phyloP scores from a whole-genome alignment of 257 asterid species.

The Fraxinus quadrangulata region DNA sequence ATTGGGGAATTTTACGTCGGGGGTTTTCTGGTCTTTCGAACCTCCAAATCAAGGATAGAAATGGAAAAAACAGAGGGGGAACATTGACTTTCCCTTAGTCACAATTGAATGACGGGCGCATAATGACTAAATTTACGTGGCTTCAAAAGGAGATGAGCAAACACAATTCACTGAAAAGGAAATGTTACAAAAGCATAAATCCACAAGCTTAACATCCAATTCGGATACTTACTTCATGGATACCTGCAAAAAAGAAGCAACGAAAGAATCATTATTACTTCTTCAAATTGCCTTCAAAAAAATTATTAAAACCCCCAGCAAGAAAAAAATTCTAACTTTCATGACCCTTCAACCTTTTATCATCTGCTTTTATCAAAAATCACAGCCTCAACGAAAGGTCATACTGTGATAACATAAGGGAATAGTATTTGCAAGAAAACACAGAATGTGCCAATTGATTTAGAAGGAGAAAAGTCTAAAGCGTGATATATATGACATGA shows the following conservation, averaged over 20 bases:
- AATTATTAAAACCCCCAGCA: background rate
- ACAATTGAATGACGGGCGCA: too few species aligned
- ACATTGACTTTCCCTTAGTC: too few species aligned
- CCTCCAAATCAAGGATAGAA: too few species aligned
- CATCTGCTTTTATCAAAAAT: background rate
- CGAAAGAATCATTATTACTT: slow-evolving; percentile 25
- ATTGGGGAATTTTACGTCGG: too few species aligned
- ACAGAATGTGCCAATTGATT: background rate
- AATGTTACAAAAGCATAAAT: slow-evolving; percentile 11
- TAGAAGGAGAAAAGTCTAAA: background rate
- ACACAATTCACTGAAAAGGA: background rate
- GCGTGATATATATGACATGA: background rate
- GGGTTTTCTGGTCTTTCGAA: too few species aligned
- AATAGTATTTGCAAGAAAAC: background rate
- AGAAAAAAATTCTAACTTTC: background rate
- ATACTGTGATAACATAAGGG: background rate
- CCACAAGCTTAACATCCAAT: slow-evolving; percentile 28
- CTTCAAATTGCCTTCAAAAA: background rate
- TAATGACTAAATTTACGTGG: background rate
- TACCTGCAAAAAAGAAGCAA: slow-evolving; percentile 61
- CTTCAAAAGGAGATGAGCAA: background rate
- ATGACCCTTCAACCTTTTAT: background rate
- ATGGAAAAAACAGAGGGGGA: too few species aligned
- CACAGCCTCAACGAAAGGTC: background rate
- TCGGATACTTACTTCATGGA: slow-evolving; percentile 80